A percentile compares a stretch with the other conserved stretches of the same genome.
Conservation (phyloP, 2,329 filamentous ascomycete genomes). For the Stachybotrys echinatus region DNA sequence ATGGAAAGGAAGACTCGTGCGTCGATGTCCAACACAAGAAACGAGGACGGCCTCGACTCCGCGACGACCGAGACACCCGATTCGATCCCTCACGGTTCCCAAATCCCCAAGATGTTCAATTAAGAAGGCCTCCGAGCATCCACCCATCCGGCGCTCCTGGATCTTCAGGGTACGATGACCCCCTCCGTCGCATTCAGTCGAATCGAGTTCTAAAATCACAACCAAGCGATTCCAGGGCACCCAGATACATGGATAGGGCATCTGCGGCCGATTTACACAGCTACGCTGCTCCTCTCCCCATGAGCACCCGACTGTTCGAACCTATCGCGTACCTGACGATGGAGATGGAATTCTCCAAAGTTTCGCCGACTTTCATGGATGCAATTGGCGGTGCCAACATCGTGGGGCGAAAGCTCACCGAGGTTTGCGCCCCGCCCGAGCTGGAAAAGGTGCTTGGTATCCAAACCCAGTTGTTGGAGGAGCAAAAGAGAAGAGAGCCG, state of each 20-base stretch:
- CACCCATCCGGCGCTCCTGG: slow-evolving; percentile 41
- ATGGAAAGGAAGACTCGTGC: slow-evolving; percentile 75
- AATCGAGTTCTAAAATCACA: slow-evolving; percentile 52
- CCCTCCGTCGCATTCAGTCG: slow-evolving; percentile 38
- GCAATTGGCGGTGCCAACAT: slow-evolving; percentile 44
- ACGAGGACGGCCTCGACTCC: slow-evolving; percentile 68
- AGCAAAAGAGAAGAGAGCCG: slow-evolving; percentile 53
- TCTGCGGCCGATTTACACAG: slow-evolving; percentile 42
- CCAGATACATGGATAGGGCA: slow-evolving; percentile 47
- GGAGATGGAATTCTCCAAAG: slow-evolving; percentile 53
- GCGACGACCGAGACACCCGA: slow-evolving; percentile 62
- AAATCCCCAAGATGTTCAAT: slow-evolving; percentile 37
- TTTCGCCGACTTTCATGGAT: slow-evolving; percentile 50
- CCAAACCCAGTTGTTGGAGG: slow-evolving; percentile 49
- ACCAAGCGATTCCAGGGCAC: slow-evolving; percentile 39
- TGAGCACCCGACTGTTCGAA: slow-evolving; percentile 37
- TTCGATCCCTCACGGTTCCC: slow-evolving; percentile 47
- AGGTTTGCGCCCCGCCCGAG: slow-evolving; percentile 48
- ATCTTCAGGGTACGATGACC: slow-evolving; percentile 39
- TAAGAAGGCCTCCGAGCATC: slow-evolving; percentile 45
- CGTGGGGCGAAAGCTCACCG: slow-evolving; percentile 44
- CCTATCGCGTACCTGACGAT: slow-evolving; percentile 54
- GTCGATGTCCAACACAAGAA: slow-evolving; percentile 86
- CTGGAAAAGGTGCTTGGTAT: slow-evolving; percentile 45
- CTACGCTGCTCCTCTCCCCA: slow-evolving; percentile 39